phyloP scores from a whole-genome alignment of 2,329 filamentous ascomycete genomes.

The Blastomyces parvus region DNA sequence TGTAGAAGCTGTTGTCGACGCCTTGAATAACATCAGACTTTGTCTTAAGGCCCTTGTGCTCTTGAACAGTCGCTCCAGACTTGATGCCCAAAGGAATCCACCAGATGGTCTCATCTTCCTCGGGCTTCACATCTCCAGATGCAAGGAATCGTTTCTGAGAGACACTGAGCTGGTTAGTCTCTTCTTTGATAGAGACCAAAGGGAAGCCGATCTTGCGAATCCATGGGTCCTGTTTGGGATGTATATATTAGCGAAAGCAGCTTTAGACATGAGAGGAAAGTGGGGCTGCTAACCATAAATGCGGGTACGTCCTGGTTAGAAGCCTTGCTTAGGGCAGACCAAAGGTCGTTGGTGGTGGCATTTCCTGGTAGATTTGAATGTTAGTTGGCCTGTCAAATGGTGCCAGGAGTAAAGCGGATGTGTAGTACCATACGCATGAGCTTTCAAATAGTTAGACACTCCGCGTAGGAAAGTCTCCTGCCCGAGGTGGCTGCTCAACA shows the following conservation, averaged over 20 bases:
- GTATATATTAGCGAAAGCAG: constrained; percentile 5
- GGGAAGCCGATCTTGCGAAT: constrained; percentile 94
- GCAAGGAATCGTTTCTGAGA: constrained; percentile 85
- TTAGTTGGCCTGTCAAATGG: too few species aligned
- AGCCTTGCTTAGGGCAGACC: constrained; percentile 76
- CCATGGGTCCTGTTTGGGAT: constrained; percentile 56
- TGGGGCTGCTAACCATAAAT: constrained; percentile 56
- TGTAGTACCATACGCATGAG: constrained; percentile 64
- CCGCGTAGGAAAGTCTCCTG: constrained; percentile 82
- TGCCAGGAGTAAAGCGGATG: neutral
- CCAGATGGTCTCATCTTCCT: constrained; percentile 88
- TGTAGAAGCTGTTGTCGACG: constrained; percentile 69
- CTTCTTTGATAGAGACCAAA: constrained; percentile 74
- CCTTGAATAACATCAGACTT: constrained; percentile 65
- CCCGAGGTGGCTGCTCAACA: constrained; percentile 85
- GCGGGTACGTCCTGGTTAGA: constrained; percentile 76
- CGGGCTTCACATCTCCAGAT: constrained; percentile 78
- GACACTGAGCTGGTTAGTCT: constrained; percentile 57
- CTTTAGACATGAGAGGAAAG: neutral
- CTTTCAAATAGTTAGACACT: constrained; percentile 79
- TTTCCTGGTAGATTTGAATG: constrained; percentile 41
- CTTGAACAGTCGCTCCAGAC: constrained; percentile 57
- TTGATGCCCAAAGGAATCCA: constrained; percentile 88
- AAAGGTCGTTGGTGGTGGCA: constrained; percentile 83
- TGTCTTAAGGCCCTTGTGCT: constrained; percentile 58